Base-by-base conservation (phyloP, 192 early-diverging fungal species). In the Rhizoclosmatium globosum region DNA sequence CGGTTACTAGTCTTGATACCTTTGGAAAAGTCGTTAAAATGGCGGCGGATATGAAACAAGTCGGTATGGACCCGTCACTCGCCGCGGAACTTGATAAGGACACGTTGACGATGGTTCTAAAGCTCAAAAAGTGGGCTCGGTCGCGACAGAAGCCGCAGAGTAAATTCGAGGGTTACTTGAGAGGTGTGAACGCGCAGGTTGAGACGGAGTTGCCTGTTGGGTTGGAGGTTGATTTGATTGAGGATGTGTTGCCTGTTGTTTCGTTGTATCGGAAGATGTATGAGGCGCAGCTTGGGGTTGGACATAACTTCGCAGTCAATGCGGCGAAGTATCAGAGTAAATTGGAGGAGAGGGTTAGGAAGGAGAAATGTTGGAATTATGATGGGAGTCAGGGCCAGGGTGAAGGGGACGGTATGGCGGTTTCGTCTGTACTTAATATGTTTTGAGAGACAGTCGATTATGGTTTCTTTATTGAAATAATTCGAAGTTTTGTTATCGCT, bases 91-190 rank as follows among this genome's bases (percentile, higher is more conserved):
- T 74, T 6, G 72, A 74, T 45, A 59, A 74, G 3, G 72, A 74
- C 59, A 74, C 72, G 4, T 43, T 74, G 4, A 74, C 72, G n/a
- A 74, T 74, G 72, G 72, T 74, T 13, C 58, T 74, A 2, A 74
- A 74, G 46, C 45, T 74, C 11, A 74, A 74, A 48, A 74, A 74
- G 39, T 74, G 72, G 72, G 72, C 72, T n/a, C 57, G 59, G 41
- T 9, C n/a, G 21, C 38, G 46, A 31, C 13, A 62, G 59, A 62
- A 45, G 7, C 59, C 59, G 6, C n/a, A 59, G n/a, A 17, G 44
- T 13, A 39, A 74, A 9, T 7, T 13, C 7, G 38, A 48, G 13
- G 21, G 43, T 17, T 21, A 19, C 7, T 62, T 74, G 19, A 23
- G 46, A n/a, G 43, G 46, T 11, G 17, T 74, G n/a, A 74, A 59